Evolutionary conservation across 306 rosid species (phyloP).

Genomic region (Phaseolus lunatus): DNA sequence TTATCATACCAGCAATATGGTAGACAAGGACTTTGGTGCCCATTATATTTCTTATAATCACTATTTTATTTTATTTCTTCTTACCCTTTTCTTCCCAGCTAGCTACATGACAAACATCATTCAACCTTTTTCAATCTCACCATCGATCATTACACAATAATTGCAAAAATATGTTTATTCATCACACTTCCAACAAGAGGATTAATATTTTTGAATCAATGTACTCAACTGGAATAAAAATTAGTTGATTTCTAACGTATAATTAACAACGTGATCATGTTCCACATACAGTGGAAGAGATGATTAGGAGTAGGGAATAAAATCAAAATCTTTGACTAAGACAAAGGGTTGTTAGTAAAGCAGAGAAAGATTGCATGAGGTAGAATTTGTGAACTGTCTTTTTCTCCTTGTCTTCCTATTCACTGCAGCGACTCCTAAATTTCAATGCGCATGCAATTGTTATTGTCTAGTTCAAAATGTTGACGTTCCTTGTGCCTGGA

Average conservation of each 20-base stretch:
- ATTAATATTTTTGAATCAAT: slow-evolving; percentile 2
- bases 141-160: slow-evolving; percentile 54
- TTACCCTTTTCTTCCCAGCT: slow-evolving; percentile 23
- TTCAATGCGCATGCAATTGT: slow-evolving; percentile 41
- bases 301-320: slow-evolving; percentile 3
- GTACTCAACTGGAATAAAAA: background rate
- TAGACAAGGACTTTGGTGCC: slow-evolving; percentile 54
- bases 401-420: slow-evolving; percentile 40
- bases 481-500: slow-evolving; percentile 48
- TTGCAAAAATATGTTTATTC: slow-evolving; percentile 35
- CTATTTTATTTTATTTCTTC: background rate
- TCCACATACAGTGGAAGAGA: background rate
- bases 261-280: background rate
- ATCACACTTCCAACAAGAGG: slow-evolving; percentile 7
- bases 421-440: slow-evolving; percentile 25
- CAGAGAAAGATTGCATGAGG: slow-evolving; percentile 37
- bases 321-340: slow-evolving; percentile 32
- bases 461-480: slow-evolving; percentile 47
- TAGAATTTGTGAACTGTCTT: slow-evolving; percentile 32
- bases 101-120: slow-evolving; percentile 48
- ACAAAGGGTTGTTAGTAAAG: slow-evolving; percentile 20
- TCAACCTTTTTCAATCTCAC: slow-evolving; percentile 48
- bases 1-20: slow-evolving; percentile 54
- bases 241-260: no score
- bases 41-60: slow-evolving; percentile 49